Evolutionary conservation across 2,329 filamentous ascomycete genomes (phyloP), one percentile per base, ranked within the genome.

Genomic region (Aspergillus caelatus): DNA sequence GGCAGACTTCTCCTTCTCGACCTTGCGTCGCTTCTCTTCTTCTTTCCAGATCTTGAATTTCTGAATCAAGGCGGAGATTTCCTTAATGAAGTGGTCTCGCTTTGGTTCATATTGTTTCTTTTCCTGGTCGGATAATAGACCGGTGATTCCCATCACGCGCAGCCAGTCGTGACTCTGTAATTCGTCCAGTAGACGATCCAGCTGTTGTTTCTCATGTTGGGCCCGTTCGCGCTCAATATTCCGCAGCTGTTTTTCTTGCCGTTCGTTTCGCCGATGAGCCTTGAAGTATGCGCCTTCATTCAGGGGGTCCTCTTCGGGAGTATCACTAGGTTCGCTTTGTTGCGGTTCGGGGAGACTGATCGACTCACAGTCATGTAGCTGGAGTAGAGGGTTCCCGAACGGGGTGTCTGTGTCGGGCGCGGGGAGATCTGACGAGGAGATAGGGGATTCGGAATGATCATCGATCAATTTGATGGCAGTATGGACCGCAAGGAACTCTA

Each of bases 131-230:
- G 93, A 96, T 43, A 48, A 26, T 28, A 96, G 81, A 43, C 86
- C 92, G 67, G 89, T 94, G 39, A 98, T 90, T 30, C 94, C 95
- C 88, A 99, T 93, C 4, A 94, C 87, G 65, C 91, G 89, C 62
- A 97, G 83, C 95, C 95, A 99, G 77, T 98, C 95, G 62, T 91
- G 92, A 2, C 94, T 92, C 75, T 93, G 91, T 1, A 99, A 84
- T 21, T 93, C 93, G 60, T 95, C 93, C 8, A 97, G 84, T 19
- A 90, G 79, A 9, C 87, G 82, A 65, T 90, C 87, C n/a, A 90
- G 77, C 68, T 89, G 86, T 54, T 85, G 83, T 68, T 89, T 89
- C 68, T 90, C 87, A 72, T 90, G 87, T 79, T 88, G 87, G 6
- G 87, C 87, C 41, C 86, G 80, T 73, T 90, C 88, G 65, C 86